Base-by-base conservation (phyloP, 768 basidiomycete species). In the Boletus rubescentipes region DNA sequence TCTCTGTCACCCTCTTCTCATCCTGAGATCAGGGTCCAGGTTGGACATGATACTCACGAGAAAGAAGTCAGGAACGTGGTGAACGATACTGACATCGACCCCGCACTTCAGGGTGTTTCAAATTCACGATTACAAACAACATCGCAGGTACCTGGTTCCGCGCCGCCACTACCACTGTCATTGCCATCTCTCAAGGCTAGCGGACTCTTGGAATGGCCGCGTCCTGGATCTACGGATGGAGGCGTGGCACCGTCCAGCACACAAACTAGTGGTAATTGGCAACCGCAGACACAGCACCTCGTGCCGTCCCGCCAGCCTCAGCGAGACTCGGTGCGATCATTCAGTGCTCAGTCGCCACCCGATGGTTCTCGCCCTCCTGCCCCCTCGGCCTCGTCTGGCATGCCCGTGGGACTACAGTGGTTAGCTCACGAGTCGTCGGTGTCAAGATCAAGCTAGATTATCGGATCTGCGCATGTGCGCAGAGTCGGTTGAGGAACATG, bases 161-260 rank as follows among this genome's bases (percentile, higher is more conserved):
- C 43, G 12, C 78, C 73, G 60, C 80, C 82, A 23, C 41, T 62
- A 15, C 53, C 57, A n/a, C 79, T 73, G 58, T 82, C 84, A 18
- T 70, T 90, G 54, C 88, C 88, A 31, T 89, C 88, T 35, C 72
- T 90, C 49, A 89, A 89, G 69, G 81, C 84, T 31, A 87, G 85
- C 58, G 88, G 88, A 20, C 74, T 90, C 41, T 73, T 90, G 37
- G 86, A 88, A 60, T 70, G 71, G 71, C 65, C 65, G n/a, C 67
- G 44, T 74, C 77, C 53, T 79, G 82, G 82, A 53, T 70, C 76
- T 45, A 54, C 70, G 53, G 70, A 69, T 58, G 59, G 53, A 18
- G 49, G 49, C 30, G 46, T 50, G 16, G 46, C 51, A 38, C 31
- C 61, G 11, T 23, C 68, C 10, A 18, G 44, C 16, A 29, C 54